Conservation (phyloP, 805 yeast genomes). For the Kregervanrija pseudodelftensis region DNA sequence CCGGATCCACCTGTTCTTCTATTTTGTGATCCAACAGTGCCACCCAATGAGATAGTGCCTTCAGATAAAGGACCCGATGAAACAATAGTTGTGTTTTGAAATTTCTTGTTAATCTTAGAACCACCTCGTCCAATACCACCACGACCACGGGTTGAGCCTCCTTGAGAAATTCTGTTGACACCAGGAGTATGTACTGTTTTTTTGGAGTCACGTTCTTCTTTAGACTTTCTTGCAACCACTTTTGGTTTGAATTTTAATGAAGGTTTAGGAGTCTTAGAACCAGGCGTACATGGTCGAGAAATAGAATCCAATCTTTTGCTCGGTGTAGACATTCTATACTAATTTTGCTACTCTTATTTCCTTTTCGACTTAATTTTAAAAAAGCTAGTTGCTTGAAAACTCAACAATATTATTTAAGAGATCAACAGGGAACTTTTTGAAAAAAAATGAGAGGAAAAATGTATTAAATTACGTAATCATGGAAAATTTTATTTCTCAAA, state of each 20-base stretch:
- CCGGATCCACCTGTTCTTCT: constrained; percentile 1
- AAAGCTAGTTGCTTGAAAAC: neutral
- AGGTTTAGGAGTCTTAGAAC: constrained; percentile 31
- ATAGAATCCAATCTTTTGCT: constrained; percentile 32
- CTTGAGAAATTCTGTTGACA: constrained; percentile 26
- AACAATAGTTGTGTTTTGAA: constrained; percentile 51
- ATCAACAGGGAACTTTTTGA: too few species aligned
- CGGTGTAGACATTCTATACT: constrained; percentile 12
- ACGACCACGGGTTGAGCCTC: constrained; percentile 2
- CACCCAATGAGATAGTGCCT: constrained; percentile 46
- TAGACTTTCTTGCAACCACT: constrained; percentile 73
- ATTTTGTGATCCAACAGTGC: constrained; percentile 10
- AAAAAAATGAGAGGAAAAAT: too few species aligned
- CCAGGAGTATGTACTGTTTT: constrained; percentile 41
- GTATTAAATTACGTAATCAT: too few species aligned
- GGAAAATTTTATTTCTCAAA: neutral
- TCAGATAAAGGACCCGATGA: constrained; percentile 69
- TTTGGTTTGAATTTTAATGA: constrained; percentile 78
- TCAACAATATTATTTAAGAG: too few species aligned
- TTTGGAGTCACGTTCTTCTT: constrained; percentile 75
- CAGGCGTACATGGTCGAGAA: constrained; percentile 21
- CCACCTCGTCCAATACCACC: constrained; percentile 15
- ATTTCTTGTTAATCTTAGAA: constrained; percentile 23
- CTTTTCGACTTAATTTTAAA: neutral
- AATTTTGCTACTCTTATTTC: neutral